phyloP scores from a whole-genome alignment of 2,329 filamentous ascomycete species.

The Lecanicillium sp. region DNA sequence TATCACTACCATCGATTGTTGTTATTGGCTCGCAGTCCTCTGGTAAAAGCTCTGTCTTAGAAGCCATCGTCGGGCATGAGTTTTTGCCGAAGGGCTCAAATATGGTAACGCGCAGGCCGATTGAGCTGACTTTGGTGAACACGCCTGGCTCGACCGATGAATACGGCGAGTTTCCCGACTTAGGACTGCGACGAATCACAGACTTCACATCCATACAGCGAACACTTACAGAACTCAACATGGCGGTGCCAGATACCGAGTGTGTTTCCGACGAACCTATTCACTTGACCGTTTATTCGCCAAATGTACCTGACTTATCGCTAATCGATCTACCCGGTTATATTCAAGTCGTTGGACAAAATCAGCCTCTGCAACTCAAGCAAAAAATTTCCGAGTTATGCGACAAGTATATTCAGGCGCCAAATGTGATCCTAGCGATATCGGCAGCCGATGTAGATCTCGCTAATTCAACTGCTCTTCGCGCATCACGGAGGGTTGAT shows the following conservation, averaged over 20 bases:
- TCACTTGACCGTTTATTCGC: conserved; percentile 89
- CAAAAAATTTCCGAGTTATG: conserved; percentile 94
- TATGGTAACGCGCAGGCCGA: conserved; percentile 94
- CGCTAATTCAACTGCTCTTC: conserved; percentile 87
- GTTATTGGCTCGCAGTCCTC: conserved; percentile 98
- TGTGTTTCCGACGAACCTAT: conserved; percentile 97
- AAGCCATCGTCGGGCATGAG: conserved; percentile 95
- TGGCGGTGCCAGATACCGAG: conserved; percentile 82
- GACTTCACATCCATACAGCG: conserved; percentile 90
- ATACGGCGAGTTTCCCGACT: conserved; percentile 92
- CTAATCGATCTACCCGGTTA: conserved; percentile 95
- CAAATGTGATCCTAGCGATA: conserved; percentile 94
- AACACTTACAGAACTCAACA: conserved; percentile 88
- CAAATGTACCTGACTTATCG: conserved; percentile 89
- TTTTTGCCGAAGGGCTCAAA: conserved; percentile 97
- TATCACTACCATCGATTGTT: conserved; percentile 94
- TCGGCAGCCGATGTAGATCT: conserved; percentile 96
- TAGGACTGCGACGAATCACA: conserved; percentile 81
- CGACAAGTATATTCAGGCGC: conserved; percentile 94
- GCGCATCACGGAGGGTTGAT: conserved; percentile 85
- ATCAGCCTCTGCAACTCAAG: conserved; percentile 86
- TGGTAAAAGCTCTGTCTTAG: conserved; percentile 93
- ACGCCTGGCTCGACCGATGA: conserved; percentile 80
- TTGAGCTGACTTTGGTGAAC: conserved; percentile 93
- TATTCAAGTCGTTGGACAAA: conserved; percentile 87